Percentiles rank a stretch among this genome's conserved stretches.
phyloP scores from a whole-genome alignment of 163 green algal species.

The Scenedesmus sp. region DNA sequence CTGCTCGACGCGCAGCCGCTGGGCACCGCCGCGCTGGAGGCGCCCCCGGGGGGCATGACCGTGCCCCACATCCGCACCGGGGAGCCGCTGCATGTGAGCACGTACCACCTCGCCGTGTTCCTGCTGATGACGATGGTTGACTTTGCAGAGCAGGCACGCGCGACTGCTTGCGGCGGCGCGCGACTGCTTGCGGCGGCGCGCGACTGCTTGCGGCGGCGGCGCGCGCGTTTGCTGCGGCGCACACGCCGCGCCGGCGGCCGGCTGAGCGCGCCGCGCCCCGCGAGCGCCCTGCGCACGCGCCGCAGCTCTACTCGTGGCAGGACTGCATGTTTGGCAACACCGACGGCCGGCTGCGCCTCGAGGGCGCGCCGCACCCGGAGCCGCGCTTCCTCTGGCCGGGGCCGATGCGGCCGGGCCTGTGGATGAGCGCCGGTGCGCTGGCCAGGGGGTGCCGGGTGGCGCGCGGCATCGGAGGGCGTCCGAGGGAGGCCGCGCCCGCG shows the following conservation, averaged over 20 bases:
- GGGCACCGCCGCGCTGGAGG: conserved; percentile 14
- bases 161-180: not conserved
- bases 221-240: not conserved
- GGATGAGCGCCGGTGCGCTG: no score
- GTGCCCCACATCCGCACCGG: conserved; percentile 51
- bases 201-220: not conserved
- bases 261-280: not conserved
- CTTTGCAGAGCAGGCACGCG: conserved; percentile 48
- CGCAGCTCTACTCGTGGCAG: conserved; percentile 24
- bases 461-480: no score
- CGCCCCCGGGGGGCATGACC: conserved; percentile 44
- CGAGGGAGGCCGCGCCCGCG: no score
- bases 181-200: not conserved
- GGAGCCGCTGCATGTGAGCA: conserved; percentile 46
- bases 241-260: not conserved
- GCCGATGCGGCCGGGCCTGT: conserved; percentile 37
- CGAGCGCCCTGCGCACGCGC: not conserved
- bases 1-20: conserved; percentile 43
- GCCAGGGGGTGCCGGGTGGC: no score
- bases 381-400: conserved; percentile 9
- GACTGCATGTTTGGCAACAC: conserved; percentile 56
- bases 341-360: conserved; percentile 46
- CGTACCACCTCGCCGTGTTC: conserved; percentile 40
- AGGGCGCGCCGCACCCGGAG: conserved; percentile 10
- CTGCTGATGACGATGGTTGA: conserved; percentile 56